Base-by-base conservation (phyloP, 495 filamentous ascomycete species). In the Penicillium canariense region DNA sequence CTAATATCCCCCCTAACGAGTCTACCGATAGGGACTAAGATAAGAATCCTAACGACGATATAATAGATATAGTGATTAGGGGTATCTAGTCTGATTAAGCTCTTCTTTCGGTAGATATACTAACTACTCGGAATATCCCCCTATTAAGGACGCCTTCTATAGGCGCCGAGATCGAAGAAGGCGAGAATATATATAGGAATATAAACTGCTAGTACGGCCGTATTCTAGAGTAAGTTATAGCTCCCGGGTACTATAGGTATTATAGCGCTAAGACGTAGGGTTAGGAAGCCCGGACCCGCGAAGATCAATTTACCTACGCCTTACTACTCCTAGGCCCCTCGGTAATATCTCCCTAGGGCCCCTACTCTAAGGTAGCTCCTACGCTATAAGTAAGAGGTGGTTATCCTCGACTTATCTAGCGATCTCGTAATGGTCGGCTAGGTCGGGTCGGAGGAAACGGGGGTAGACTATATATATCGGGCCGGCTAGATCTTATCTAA, bases 1-100 rank as follows among this genome's bases (percentile, higher is more conserved):
- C 1, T 25, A 22, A 40, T 12, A 20, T 11, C 2, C 11, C 5
- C 6, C 2, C 20, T 42, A 42, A 45, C 54, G 7, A 52, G 49
- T 12, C n/a, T n/a, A 55, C 54, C 20, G 47, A 27, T 11, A 32
- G 42, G 14, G 39, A 30, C 6, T 35, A 28, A 6, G 52, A 49
- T 6, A 43, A 52, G 11, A 28, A 53, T 10, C 35, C 58, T 15
- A 40, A 54, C 3, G 52, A 55, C 44, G 30, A 49, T 15, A 27
- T 27, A 9, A 58, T 52, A 50, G 25, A 18, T 10, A 8, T 5
- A 58, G 42, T 14, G 36, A 42, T n/a, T n/a, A n/a, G n/a, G n/a
- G n/a, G n/a, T n/a, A n/a, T n/a, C n/a, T n/a, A n/a, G n/a, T n/a
- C n/a, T n/a, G n/a, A n/a, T n/a, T n/a, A n/a, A n/a, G n/a, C n/a